Evolutionary conservation across 2,329 filamentous ascomycete genomes (phyloP).

Genomic region (Aspergillus brunneoviolaceus): DNA sequence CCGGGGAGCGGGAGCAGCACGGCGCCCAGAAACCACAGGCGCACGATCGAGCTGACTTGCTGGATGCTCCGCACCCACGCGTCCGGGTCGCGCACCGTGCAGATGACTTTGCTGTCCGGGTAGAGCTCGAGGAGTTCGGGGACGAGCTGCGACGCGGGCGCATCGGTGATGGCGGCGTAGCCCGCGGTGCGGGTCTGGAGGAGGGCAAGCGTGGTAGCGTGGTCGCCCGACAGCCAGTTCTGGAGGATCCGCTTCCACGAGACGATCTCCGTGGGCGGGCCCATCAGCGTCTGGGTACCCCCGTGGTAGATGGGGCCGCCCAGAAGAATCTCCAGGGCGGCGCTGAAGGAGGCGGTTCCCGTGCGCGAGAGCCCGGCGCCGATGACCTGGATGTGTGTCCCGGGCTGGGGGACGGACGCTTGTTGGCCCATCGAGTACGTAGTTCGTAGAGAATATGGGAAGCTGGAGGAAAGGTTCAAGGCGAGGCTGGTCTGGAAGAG

Average conservation of each 20-base stretch:
- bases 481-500: too few species aligned
- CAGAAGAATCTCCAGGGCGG: slow-evolving; percentile 50
- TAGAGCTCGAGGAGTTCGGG: slow-evolving; percentile 51
- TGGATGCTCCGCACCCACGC: slow-evolving; percentile 27
- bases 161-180: slow-evolving; percentile 50
- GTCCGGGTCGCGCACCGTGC: slow-evolving; percentile 31
- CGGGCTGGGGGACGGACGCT: slow-evolving; percentile 5
- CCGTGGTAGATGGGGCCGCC: slow-evolving; percentile 52
- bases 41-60: slow-evolving; percentile 16
- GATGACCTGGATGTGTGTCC: slow-evolving; percentile 24
- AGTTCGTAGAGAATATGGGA: neutral
- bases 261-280: slow-evolving; percentile 23
- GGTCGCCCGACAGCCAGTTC: neutral
- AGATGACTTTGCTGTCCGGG: slow-evolving; percentile 51
- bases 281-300: slow-evolving; percentile 41
- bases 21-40: slow-evolving; percentile 20
- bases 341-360: slow-evolving; percentile 52
- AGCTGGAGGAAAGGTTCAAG: too few species aligned
- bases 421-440: slow-evolving; percentile 2
- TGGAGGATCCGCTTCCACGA: slow-evolving; percentile 22
- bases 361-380: slow-evolving; percentile 44
- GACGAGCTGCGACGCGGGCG: slow-evolving; percentile 44
- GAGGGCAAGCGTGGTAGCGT: neutral
- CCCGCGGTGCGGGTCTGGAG: slow-evolving; percentile 31
- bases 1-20: slow-evolving; percentile 27